These are phyloP conservation scores for Diaporthe caulivora DNA, from an alignment of 2,329 filamentous ascomycete species.

Conservation along the genomic window DNA sequence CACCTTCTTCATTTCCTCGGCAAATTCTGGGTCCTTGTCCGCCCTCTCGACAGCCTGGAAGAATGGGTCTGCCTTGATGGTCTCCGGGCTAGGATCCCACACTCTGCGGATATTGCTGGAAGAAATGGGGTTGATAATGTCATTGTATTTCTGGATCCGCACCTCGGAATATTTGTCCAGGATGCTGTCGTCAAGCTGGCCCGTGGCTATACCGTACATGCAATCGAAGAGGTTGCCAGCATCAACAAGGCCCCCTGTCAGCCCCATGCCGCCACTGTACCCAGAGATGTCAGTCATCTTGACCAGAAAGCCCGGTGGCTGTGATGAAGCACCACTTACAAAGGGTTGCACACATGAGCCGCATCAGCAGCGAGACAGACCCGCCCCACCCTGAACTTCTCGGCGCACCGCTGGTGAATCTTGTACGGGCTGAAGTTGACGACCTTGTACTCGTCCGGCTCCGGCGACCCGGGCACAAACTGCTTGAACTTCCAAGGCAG, in stretches of 20 bases:
- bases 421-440: conserved; percentile 62
- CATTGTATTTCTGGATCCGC: conserved; percentile 50
- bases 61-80: conserved; percentile 45
- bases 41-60: conserved; percentile 42
- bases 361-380: conserved; percentile 64
- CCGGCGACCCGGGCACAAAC: conserved; percentile 63
- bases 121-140: conserved; percentile 39
- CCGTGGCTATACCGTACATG: conserved; percentile 54
- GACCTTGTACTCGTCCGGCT: conserved; percentile 61
- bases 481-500: conserved; percentile 59
- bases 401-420: conserved; percentile 63
- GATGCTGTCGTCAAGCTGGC: conserved; percentile 52
- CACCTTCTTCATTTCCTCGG: conserved; percentile 38
- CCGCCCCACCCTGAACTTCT: conserved; percentile 60
- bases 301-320: no score
- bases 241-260: conserved; percentile 62
- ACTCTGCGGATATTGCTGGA: conserved; percentile 39
- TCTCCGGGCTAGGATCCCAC: conserved; percentile 38
- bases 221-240: conserved; percentile 61
- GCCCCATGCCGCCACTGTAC: conserved; percentile 53
- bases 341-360: conserved; percentile 66
- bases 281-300: not conserved
- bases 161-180: conserved; percentile 56
- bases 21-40: conserved; percentile 36
- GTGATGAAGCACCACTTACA: conserved; percentile 47